Conservation (phyloP, 1,139 yeast genomes). For the Suhomyces bolitotheri region DNA sequence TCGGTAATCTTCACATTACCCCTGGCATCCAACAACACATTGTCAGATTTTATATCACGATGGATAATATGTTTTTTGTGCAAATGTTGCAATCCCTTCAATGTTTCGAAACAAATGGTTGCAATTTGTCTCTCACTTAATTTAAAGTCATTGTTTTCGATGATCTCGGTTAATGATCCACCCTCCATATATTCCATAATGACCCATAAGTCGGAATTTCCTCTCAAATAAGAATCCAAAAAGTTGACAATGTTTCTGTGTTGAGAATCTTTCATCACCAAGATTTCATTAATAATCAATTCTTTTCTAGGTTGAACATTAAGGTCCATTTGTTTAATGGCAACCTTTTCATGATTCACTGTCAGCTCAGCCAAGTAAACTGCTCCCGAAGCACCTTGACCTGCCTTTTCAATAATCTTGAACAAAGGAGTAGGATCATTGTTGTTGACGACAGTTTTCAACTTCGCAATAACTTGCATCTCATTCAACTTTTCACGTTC, state of each 20-base stretch:
- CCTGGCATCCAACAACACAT: slow-evolving; percentile 77
- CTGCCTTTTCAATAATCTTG: slow-evolving; percentile 89
- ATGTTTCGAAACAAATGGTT: slow-evolving; percentile 85
- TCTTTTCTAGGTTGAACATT: slow-evolving; percentile 94
- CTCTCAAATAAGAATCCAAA: slow-evolving; percentile 46
- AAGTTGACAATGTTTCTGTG: slow-evolving; percentile 51
- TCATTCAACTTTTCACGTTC: slow-evolving; percentile 79
- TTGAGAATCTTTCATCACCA: slow-evolving; percentile 51
- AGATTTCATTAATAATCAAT: slow-evolving; percentile 62
- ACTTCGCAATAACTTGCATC: slow-evolving; percentile 79
- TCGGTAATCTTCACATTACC: slow-evolving; percentile 96
- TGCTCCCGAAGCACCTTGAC: slow-evolving; percentile 99
- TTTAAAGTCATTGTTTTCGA: slow-evolving; percentile 70
- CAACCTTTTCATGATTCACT: slow-evolving; percentile 52
- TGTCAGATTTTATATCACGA: slow-evolving; percentile 94
- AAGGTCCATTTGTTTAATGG: slow-evolving; percentile 94
- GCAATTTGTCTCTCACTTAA: slow-evolving; percentile 80
- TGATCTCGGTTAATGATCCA: slow-evolving; percentile 79
- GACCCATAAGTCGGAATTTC: slow-evolving; percentile 37
- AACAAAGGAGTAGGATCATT: slow-evolving; percentile 84
- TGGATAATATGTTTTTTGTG: slow-evolving; percentile 92
- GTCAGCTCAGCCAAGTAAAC: slow-evolving; percentile 80
- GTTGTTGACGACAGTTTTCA: slow-evolving; percentile 78
- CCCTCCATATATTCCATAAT: slow-evolving; percentile 43
- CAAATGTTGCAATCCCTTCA: slow-evolving; percentile 86